Evolutionary conservation across 78 protist genomes (phyloP).

Genomic region (Pelomyxa schiedti): DNA sequence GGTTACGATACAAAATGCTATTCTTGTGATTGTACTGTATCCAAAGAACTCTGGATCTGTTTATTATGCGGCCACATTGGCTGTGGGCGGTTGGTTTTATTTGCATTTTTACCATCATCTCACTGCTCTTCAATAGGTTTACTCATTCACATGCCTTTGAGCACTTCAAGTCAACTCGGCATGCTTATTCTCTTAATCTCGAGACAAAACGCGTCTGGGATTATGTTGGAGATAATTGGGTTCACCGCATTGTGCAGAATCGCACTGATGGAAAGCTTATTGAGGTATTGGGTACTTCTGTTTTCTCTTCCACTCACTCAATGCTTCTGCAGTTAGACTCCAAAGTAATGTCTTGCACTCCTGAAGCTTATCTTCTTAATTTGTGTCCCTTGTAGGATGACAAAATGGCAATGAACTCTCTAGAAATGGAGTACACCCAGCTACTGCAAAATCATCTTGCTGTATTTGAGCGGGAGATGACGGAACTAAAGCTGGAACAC

Average conservation of each 20-base stretch:
- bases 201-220: constrained; percentile 89
- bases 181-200: constrained; percentile 73
- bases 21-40: constrained; percentile 29
- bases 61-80: constrained; percentile 80
- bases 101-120: too few species aligned
- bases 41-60: constrained; percentile 78
- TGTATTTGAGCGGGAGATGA: background rate
- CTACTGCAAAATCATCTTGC: background rate
- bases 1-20: constrained; percentile 8
- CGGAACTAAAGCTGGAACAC: background rate
- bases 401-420: too few species aligned
- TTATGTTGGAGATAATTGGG: constrained; percentile 81
- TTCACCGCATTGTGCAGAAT: constrained; percentile 33
- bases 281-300: too few species aligned
- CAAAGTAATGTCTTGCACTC: background rate
- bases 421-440: background rate
- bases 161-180: constrained; percentile 74
- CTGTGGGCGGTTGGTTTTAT: constrained; percentile 76
- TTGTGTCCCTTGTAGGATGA: too few species aligned
- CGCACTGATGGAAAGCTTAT: background rate
- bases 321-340: background rate
- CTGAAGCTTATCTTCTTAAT: too few species aligned
- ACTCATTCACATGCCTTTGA: constrained; percentile 61
- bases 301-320: too few species aligned
- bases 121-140: too few species aligned